Evolutionary conservation across 331 rosid species (phyloP).

Genomic region (Pyracantha coccinea): DNA sequence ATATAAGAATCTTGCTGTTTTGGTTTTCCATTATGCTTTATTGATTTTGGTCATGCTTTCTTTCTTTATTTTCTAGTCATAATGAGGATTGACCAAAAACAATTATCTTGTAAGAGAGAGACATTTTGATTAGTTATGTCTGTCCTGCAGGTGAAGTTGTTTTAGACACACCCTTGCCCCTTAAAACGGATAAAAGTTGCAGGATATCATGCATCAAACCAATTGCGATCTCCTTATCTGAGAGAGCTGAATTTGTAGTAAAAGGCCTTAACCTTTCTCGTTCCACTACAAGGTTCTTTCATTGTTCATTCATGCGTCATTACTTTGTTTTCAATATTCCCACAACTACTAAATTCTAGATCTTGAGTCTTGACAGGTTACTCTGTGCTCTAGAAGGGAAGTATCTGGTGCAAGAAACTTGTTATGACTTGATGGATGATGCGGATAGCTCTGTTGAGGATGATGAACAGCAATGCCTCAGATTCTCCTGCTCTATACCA

Average conservation of each 20-base stretch:
- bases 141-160: conserved; percentile 67
- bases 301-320: neutral
- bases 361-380: conserved; percentile 40
- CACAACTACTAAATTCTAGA: neutral
- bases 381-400: conserved; percentile 85
- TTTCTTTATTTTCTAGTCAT: neutral
- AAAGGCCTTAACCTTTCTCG: conserved; percentile 63
- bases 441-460: conserved; percentile 30
- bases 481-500: conserved; percentile 67
- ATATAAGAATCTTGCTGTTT: neutral
- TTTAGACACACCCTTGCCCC: conserved; percentile 59
- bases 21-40: neutral
- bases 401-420: conserved; percentile 55
- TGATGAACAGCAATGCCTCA: conserved; percentile 46
- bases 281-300: conserved; percentile 49
- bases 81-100: neutral
- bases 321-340: neutral
- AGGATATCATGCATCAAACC: conserved; percentile 66
- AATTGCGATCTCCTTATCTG: conserved; percentile 63
- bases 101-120: neutral
- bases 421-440: conserved; percentile 44
- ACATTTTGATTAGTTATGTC: neutral
- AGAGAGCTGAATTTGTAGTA: conserved; percentile 49
- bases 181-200: conserved; percentile 39
- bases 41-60: neutral